Conservation (phyloP, 768 basidiomycete genomes). For the Boletus sensibilis region DNA sequence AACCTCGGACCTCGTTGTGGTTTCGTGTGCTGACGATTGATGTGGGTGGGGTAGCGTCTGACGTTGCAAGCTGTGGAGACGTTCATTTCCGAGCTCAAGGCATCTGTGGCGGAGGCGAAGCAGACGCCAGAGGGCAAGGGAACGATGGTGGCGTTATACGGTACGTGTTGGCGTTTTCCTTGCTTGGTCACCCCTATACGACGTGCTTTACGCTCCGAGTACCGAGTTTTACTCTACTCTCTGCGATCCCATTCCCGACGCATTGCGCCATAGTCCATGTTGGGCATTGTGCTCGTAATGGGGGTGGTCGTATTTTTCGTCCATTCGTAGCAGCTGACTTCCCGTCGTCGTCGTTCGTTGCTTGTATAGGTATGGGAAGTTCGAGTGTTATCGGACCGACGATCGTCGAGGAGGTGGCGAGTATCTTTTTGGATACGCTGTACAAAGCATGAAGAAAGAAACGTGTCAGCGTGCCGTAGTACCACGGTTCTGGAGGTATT, state of each 20-base stretch:
- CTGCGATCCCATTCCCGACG: neutral
- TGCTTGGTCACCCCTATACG: neutral
- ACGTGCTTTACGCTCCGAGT: neutral
- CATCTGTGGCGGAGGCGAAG: slow-evolving; percentile 71
- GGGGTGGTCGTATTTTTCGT: neutral
- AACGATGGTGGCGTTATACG: slow-evolving; percentile 89
- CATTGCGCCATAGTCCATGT: neutral
- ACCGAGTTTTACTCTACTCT: neutral
- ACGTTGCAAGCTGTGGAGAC: slow-evolving; percentile 75
- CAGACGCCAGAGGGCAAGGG: slow-evolving; percentile 64
- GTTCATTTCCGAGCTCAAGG: slow-evolving; percentile 83
- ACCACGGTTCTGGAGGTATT: neutral
- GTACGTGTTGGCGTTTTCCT: slow-evolving; percentile 42
- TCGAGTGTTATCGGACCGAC: slow-evolving; percentile 81
- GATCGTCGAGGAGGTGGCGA: slow-evolving; percentile 74
- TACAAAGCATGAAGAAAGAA: slow-evolving; percentile 59
- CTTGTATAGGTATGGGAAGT: slow-evolving; percentile 64
- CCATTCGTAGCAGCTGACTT: neutral
- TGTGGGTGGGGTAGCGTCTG: slow-evolving; percentile 51
- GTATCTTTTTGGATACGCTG: slow-evolving; percentile 77
- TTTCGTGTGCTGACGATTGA: neutral
- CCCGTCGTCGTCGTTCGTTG: neutral
- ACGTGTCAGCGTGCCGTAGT: neutral
- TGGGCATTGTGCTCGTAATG: neutral
- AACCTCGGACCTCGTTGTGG: neutral